Evolutionary conservation across 208 protist species (phyloP).

Genomic region (Entamoeba invadens): DNA sequence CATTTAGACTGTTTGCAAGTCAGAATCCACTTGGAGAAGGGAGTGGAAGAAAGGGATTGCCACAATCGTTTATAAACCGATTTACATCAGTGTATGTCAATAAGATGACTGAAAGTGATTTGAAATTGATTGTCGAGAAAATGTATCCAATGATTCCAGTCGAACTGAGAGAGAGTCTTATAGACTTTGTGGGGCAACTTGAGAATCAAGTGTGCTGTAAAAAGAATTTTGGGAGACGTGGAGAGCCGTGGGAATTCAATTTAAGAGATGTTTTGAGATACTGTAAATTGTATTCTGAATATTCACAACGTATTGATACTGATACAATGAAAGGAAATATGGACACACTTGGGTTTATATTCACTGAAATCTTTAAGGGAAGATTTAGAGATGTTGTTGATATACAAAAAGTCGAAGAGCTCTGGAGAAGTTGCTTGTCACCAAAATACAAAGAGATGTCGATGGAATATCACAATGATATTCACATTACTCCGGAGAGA

Average conservation of each 20-base stretch:
- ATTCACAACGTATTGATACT: neutral
- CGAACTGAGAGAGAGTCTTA: neutral
- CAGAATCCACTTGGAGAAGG: conserved; percentile 84
- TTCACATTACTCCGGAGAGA: conserved; percentile 29
- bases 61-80: conserved; percentile 97
- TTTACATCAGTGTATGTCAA: conserved; percentile 75
- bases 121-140: conserved; percentile 21
- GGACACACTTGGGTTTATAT: neutral
- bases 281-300: neutral
- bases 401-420: neutral
- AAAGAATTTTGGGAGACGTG: conserved; percentile 52
- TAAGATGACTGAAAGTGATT: conserved; percentile 10
- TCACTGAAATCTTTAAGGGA: neutral
- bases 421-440: neutral
- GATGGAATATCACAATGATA: conserved; percentile 19
- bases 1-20: conserved; percentile 93
- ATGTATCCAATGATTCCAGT: conserved; percentile 35
- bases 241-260: conserved; percentile 98
- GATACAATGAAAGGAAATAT: neutral
- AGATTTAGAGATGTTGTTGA: neutral
- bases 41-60: conserved; percentile 93
- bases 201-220: conserved; percentile 50
- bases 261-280: conserved; percentile 67
- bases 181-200: conserved; percentile 28
- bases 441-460: neutral